Base-by-base conservation (phyloP, 225 moss, liverwort and hornwort species). In the Pleurozium schreberi region DNA sequence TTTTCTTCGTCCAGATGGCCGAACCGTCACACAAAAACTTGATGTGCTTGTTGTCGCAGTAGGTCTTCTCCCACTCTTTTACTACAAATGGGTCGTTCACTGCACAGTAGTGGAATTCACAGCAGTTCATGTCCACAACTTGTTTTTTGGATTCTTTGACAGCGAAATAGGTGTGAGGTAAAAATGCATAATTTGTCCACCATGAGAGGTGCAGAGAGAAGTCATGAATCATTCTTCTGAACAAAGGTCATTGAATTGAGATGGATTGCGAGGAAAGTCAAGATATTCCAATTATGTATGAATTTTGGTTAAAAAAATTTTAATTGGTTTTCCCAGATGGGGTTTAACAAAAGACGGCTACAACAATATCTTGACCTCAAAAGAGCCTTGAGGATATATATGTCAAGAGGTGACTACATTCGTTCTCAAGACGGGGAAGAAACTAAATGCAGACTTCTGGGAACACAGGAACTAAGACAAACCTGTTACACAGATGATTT, bases 21-120 rank as follows among this genome's bases (percentile, higher is more conserved):
- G 97, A 98, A 7, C 96, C 96, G 57, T 98, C 97, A 11, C 95
- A 95, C 43, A 96, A 74, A 78, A 97, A 96, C 59, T 92, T 91
- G n/a, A 96, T 82, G 42, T 92, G 91, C 57, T 95, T 93, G 64
- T 92, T 93, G 60, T 90, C 90, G 11, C 82, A 60, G 70, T 90
- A 98, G 20, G 95, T 95, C 90, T 95, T 97, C 47, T 97, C 97
- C 98, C 96, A 96, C 80, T 96, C 97, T 66, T 93, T 95, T 62
- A 95, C 93, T 18, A 96, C 96, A 75, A 96, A 97, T 13, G 96
- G 96, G 43, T 97, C 97, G 55, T 97, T 96, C 61, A 96, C 96
- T 95, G 94, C 90, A 92, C 65, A 88, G 34, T 2, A 36, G 47
- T 18, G 55, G 6, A 43, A 45, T 60, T 45, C 59, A 59, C 33